Conservation (phyloP, 306 rosid species). For the Rubus parviflorus region DNA sequence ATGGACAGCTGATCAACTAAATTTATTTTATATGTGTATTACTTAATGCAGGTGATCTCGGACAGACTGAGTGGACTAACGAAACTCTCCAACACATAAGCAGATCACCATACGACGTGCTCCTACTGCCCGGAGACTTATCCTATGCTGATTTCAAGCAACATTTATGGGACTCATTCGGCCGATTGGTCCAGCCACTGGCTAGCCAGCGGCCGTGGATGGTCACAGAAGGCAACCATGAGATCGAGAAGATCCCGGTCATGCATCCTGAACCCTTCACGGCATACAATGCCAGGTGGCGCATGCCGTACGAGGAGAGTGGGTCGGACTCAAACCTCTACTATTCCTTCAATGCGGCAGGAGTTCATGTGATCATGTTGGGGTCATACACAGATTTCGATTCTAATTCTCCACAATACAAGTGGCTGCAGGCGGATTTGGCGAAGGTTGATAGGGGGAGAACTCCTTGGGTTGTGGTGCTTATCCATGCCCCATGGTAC, state of each 20-base stretch:
- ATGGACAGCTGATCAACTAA: neutral
- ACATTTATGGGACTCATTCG: conserved; percentile 67
- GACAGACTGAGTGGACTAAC: conserved; percentile 80
- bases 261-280: conserved; percentile 47
- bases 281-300: conserved; percentile 83
- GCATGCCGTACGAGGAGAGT: conserved; percentile 70
- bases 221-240: conserved; percentile 91
- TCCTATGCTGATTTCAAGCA: conserved; percentile 58
- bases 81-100: conserved; percentile 59
- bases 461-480: conserved; percentile 68
- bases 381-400: conserved; percentile 74
- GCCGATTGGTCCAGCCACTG: conserved; percentile 68
- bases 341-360: conserved; percentile 75
- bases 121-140: conserved; percentile 79
- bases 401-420: conserved; percentile 50
- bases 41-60: conserved; percentile 68
- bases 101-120: conserved; percentile 58
- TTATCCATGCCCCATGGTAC: conserved; percentile 89
- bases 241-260: conserved; percentile 50
- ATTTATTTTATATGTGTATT: neutral
- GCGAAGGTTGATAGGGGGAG: conserved; percentile 43
- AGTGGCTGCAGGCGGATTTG: conserved; percentile 65
- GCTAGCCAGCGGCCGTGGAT: conserved; percentile 93
- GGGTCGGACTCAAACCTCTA: conserved; percentile 75
- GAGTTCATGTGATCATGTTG: conserved; percentile 78